phyloP scores from a whole-genome alignment of 352 stramenopile genomes.

The Phytophthora melonis region DNA sequence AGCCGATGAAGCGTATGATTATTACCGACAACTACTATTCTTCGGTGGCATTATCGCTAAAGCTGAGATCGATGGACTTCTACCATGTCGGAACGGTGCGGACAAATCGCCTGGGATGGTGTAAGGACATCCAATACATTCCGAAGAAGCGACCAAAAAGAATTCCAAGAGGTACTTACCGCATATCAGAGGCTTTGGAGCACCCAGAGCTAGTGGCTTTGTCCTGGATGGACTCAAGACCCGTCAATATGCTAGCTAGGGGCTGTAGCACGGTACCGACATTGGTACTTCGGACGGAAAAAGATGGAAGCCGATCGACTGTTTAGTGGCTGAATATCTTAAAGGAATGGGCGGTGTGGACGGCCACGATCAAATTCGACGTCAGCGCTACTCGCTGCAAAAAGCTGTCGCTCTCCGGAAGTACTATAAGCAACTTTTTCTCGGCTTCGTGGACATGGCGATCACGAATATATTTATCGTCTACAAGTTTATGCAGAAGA shows the following conservation, averaged over 20 bases:
- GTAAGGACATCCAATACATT: too few relatives aligned
- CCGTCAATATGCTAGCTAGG: conserved; percentile 19
- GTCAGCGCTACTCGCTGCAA: background rate
- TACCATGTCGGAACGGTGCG: too few relatives aligned
- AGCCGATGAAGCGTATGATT: background rate
- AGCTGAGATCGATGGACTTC: too few relatives aligned
- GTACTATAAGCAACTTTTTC: background rate
- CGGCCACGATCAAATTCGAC: background rate
- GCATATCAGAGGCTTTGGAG: too few relatives aligned
- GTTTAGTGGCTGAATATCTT: background rate
- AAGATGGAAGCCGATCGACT: background rate
- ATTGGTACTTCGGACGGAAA: background rate
- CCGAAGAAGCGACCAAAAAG: too few relatives aligned
- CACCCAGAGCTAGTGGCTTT: background rate
- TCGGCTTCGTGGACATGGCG: background rate
- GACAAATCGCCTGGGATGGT: too few relatives aligned
- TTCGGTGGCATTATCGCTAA: too few relatives aligned
- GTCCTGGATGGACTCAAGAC: background rate
- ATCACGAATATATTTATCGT: background rate
- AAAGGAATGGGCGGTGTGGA: background rate
- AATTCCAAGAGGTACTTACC: background rate
- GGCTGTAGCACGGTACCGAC: background rate
- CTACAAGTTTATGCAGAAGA: background rate
- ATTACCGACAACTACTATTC: background rate
- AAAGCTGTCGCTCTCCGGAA: background rate